These are phyloP conservation scores for Kazachstania africana DNA, from an alignment of 805 yeast genomes.

Conservation along the genomic window DNA sequence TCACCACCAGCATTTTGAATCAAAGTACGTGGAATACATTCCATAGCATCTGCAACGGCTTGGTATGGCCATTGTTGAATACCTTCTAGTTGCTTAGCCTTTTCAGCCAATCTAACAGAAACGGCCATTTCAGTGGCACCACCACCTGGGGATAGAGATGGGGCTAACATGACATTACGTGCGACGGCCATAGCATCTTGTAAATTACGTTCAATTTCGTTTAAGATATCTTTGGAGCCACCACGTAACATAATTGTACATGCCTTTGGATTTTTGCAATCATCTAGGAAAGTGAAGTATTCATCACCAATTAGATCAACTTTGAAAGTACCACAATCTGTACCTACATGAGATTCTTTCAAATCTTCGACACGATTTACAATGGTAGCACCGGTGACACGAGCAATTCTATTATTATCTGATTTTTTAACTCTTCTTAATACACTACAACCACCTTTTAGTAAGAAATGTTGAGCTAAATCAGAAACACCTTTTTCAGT, in stretches of 20 bases:
- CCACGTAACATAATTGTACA: slow-evolving; percentile 91
- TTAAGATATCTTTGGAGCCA: slow-evolving; percentile 90
- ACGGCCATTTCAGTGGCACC: slow-evolving; percentile 99
- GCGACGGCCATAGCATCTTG: slow-evolving; percentile 99
- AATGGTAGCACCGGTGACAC: slow-evolving; percentile 96
- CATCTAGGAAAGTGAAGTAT: slow-evolving; percentile 74
- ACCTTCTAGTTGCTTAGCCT: slow-evolving; percentile 87
- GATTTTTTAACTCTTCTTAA: slow-evolving; percentile 90
- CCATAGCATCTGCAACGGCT: slow-evolving; percentile 98
- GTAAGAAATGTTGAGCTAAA: slow-evolving; percentile 89
- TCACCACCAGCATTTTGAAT: slow-evolving; percentile 97
- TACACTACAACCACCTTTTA: slow-evolving; percentile 87
- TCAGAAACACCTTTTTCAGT: slow-evolving; percentile 98
- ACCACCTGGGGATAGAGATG: slow-evolving; percentile 94
- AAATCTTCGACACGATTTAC: slow-evolving; percentile 93
- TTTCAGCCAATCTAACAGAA: slow-evolving; percentile 74
- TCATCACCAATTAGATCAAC: slow-evolving; percentile 96
- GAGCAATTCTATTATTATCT: slow-evolving; percentile 90
- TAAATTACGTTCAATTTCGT: slow-evolving; percentile 91
- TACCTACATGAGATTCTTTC: slow-evolving; percentile 83
- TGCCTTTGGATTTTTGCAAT: slow-evolving; percentile 80
- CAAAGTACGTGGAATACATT: slow-evolving; percentile 94
- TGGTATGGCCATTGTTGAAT: slow-evolving; percentile 97
- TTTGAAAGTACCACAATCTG: slow-evolving; percentile 79
- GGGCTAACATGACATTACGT: slow-evolving; percentile 88